Conservation (phyloP, 257 asterid genomes). For the Haberlea rhodopensis region DNA sequence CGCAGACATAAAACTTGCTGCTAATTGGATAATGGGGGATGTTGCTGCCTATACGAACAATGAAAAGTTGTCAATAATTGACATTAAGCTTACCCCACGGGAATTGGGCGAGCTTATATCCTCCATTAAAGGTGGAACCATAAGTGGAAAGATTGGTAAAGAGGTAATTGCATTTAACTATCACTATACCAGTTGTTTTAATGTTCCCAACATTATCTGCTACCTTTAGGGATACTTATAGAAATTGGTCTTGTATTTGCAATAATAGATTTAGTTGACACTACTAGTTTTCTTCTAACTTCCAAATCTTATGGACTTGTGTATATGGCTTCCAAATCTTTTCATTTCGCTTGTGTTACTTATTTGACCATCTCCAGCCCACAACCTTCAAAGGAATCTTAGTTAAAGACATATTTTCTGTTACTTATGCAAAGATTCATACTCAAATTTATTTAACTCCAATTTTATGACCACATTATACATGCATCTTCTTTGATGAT, state of each 20-base stretch:
- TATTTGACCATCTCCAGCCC: not conserved
- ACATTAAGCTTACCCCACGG: constrained; percentile 70
- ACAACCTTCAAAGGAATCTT: not conserved
- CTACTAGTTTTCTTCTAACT: not conserved
- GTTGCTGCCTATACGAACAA: constrained; percentile 89
- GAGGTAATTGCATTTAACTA: constrained; percentile 46
- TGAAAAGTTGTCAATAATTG: constrained; percentile 65
- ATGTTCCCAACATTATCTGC: not conserved
- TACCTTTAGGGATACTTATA: no score
- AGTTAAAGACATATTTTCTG: not conserved
- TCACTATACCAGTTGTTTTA: not conserved
- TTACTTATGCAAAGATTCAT: not conserved
- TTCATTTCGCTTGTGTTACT: not conserved
- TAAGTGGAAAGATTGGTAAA: constrained; percentile 96
- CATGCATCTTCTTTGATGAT: not conserved
- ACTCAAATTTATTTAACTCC: not conserved
- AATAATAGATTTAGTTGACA: no score
- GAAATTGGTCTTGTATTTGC: no score
- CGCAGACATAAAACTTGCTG: constrained; percentile 75
- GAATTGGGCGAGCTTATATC: constrained; percentile 89
- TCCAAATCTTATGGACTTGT: not conserved
- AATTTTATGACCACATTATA: not conserved
- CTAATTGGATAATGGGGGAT: constrained; percentile 99
- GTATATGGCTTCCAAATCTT: not conserved
- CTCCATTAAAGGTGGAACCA: constrained; percentile 77